Percentiles rank a stretch among this genome's conserved stretches.
These are phyloP conservation scores for Phyllosticta paracitricarpa DNA, from an alignment of 2,329 filamentous ascomycete genomes.

Conservation along the genomic window DNA sequence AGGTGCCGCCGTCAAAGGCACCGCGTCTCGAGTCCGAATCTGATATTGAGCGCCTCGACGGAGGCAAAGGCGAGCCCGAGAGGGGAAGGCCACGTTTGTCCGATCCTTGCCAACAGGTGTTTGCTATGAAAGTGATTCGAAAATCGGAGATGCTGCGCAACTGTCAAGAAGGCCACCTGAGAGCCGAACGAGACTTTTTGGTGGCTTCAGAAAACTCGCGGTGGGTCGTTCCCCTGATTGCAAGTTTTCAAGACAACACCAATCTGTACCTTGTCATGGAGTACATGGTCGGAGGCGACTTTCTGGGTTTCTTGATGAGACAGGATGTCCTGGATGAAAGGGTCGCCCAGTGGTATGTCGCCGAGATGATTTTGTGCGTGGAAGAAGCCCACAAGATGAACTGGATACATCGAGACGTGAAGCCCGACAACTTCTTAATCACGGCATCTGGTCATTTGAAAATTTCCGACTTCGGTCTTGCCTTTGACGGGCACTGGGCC, in stretches of 20 bases:
- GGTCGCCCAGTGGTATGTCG: conserved; percentile 75
- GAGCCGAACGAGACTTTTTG: conserved; percentile 85
- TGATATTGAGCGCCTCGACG: conserved; percentile 13
- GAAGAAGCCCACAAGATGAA: conserved; percentile 81
- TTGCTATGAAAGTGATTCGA: conserved; percentile 93
- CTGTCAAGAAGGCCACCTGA: conserved; percentile 83
- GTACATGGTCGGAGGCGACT: conserved; percentile 95
- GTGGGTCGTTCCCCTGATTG: conserved; percentile 81
- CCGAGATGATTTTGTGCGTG: conserved; percentile 92
- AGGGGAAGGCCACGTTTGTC: not conserved
- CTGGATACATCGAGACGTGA: conserved; percentile 93
- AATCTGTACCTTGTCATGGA: conserved; percentile 95
- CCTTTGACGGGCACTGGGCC: conserved; percentile 91
- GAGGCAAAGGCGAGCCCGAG: not conserved
- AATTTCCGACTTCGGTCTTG: conserved; percentile 91
- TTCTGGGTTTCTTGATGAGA: conserved; percentile 74
- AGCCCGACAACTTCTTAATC: conserved; percentile 95
- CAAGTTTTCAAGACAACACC: conserved; percentile 77
- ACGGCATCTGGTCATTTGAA: conserved; percentile 81
- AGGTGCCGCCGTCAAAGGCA: conserved; percentile 1
- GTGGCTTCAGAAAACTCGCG: conserved; percentile 78
- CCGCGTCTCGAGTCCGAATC: conserved; percentile 11
- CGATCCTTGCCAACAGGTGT: conserved; percentile 50
- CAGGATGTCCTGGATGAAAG: conserved; percentile 73
- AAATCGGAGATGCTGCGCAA: conserved; percentile 90